These are phyloP conservation scores for Nakazawaea ishiwadae DNA, from an alignment of 805 yeast species.

Conservation along the genomic window DNA sequence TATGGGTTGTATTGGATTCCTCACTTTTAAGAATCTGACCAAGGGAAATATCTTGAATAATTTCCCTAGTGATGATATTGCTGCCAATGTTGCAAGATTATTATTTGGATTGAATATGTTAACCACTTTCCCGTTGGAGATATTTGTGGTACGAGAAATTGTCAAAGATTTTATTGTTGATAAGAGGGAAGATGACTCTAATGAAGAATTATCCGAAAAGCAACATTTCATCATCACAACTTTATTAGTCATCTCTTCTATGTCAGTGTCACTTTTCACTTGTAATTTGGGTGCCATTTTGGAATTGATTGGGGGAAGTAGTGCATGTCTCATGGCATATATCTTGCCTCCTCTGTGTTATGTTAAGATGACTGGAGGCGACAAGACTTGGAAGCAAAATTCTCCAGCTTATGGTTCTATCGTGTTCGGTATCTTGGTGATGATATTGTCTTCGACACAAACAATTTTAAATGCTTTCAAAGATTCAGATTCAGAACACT, in stretches of 20 bases:
- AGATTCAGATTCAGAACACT: conserved; percentile 42
- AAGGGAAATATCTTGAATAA: conserved; percentile 88
- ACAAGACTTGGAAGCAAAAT: conserved; percentile 37
- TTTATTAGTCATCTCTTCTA: conserved; percentile 57
- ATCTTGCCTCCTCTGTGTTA: conserved; percentile 86
- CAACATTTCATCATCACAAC: conserved; percentile 67
- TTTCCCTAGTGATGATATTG: conserved; percentile 67
- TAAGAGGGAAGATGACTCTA: conserved; percentile 14
- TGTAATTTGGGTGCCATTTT: conserved; percentile 87
- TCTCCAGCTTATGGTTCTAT: conserved; percentile 59
- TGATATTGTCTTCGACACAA: conserved; percentile 77
- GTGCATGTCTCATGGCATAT: conserved; percentile 90
- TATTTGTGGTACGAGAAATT: conserved; percentile 87
- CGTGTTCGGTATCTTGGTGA: conserved; percentile 67
- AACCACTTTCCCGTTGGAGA: conserved; percentile 86
- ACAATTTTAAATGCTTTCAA: conserved; percentile 48
- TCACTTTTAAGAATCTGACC: conserved; percentile 70
- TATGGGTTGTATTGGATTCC: conserved; percentile 76
- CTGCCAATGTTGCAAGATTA: conserved; percentile 82
- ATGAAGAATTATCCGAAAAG: conserved; percentile 33
- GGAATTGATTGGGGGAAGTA: conserved; percentile 88
- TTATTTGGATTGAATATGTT: conserved; percentile 92
- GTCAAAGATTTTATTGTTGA: conserved; percentile 54
- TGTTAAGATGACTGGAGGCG: conserved; percentile 53
- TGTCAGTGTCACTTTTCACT: conserved; percentile 72